Percentiles rank a stretch among this genome's conserved stretches.
phyloP scores from a whole-genome alignment of 495 filamentous ascomycete species.

The Glarea lozoyensis region DNA sequence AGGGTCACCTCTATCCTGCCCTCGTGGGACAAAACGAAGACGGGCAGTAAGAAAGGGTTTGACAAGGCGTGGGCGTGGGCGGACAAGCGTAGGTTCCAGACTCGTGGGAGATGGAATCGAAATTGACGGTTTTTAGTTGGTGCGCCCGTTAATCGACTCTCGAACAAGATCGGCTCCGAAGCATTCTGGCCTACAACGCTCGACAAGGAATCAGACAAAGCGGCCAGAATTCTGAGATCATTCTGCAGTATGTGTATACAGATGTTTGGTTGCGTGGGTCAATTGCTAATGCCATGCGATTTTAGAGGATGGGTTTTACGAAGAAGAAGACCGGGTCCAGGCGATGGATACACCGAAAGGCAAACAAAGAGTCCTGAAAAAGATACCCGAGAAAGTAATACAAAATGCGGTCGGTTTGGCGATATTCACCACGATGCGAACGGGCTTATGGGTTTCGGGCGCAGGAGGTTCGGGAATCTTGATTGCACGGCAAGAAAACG shows the following conservation, averaged over 20 bases:
- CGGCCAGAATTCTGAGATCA: constrained; percentile 66
- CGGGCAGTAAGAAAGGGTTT: constrained; percentile 34
- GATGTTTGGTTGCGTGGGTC: background rate
- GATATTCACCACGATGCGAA: constrained; percentile 89
- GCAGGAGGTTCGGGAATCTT: constrained; percentile 80
- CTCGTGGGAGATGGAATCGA: background rate
- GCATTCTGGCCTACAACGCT: constrained; percentile 75
- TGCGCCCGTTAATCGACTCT: constrained; percentile 64
- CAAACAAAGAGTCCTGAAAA: constrained; percentile 65
- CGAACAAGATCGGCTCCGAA: constrained; percentile 65
- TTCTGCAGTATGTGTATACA: constrained; percentile 53
- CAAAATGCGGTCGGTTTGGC: constrained; percentile 78
- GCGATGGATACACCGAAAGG: constrained; percentile 43
- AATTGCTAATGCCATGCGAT: constrained; percentile 9
- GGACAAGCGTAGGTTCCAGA: constrained; percentile 27
- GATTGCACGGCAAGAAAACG: constrained; percentile 68
- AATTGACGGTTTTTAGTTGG: constrained; percentile 26
- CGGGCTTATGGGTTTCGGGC: constrained; percentile 83
- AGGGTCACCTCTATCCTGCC: constrained; percentile 18
- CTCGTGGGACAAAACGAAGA: constrained; percentile 30
- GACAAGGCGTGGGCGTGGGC: constrained; percentile 34
- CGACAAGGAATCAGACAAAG: constrained; percentile 77
- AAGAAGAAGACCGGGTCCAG: constrained; percentile 16
- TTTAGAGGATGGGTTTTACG: constrained; percentile 37
- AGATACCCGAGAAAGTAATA: constrained; percentile 76